These are phyloP conservation scores for Trichoderma reesei DNA, from an alignment of 495 filamentous ascomycete species.

Conservation along the genomic window DNA sequence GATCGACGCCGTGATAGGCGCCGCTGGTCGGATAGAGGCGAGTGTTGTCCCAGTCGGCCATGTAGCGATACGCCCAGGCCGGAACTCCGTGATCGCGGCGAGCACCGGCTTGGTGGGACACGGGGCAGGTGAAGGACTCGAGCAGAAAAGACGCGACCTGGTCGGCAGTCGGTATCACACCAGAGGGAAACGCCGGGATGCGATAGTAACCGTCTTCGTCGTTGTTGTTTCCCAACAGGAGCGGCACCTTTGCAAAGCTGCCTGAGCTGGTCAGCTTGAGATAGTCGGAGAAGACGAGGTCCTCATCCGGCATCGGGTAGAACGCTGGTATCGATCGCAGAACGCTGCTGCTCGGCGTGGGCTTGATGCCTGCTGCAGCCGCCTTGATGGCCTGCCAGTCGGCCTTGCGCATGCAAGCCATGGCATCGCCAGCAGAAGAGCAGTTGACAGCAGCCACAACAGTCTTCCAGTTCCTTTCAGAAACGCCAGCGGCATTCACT, in stretches of 20 bases:
- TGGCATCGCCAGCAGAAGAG: conserved; percentile 22
- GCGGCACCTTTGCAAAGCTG: conserved; percentile 36
- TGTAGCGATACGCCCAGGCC: conserved; percentile 35
- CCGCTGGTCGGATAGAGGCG: conserved; percentile 35
- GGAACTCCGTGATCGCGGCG: conserved; percentile 24
- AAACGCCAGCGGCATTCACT: conserved; percentile 23
- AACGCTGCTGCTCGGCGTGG: conserved; percentile 18
- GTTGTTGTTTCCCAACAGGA: conserved; percentile 20
- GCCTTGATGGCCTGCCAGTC: conserved; percentile 25
- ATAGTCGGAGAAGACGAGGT: conserved; percentile 40
- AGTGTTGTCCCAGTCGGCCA: conserved; percentile 35
- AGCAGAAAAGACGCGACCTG: conserved; percentile 24
- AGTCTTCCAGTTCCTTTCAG: conserved; percentile 26
- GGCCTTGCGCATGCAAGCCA: conserved; percentile 37
- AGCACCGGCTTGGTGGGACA: conserved; percentile 18
- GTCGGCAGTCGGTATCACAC: conserved; percentile 18
- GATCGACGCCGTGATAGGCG: conserved; percentile 41
- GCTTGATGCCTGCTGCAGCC: conserved; percentile 17
- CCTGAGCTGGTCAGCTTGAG: conserved; percentile 20
- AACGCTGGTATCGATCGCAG: conserved; percentile 23
- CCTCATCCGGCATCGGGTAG: conserved; percentile 35
- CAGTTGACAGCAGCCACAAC: conserved; percentile 28
- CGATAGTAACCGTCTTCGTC: conserved; percentile 11
- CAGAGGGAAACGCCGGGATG: conserved; percentile 20
- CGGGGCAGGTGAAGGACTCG: conserved; percentile 35